phyloP scores from a whole-genome alignment of 495 filamentous ascomycete species.

The Friedmanniomyces simplex region DNA sequence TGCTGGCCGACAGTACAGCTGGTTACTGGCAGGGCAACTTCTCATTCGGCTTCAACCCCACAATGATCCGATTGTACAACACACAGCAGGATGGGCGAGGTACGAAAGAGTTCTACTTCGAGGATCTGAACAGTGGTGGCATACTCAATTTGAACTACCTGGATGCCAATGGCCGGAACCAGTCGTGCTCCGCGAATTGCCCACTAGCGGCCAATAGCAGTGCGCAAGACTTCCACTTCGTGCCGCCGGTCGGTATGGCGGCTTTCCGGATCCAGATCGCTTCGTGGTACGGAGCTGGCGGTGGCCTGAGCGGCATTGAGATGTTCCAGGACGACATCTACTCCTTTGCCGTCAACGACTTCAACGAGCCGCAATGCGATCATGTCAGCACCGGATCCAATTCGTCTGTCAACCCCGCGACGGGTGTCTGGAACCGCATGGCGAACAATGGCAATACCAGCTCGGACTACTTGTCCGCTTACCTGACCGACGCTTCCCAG shows the following conservation, averaged over 20 bases:
- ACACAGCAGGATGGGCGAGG: conserved; percentile 77
- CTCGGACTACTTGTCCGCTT: conserved; percentile 66
- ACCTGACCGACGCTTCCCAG: conserved; percentile 39
- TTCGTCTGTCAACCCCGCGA: conserved; percentile 39
- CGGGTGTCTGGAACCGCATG: conserved; percentile 63
- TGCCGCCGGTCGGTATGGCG: conserved; percentile 79
- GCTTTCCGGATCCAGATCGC: conserved; percentile 78
- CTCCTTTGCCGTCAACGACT: conserved; percentile 65
- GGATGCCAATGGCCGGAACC: conserved; percentile 55
- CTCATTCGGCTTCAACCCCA: conserved; percentile 69
- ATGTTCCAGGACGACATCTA: conserved; percentile 64
- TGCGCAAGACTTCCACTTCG: conserved; percentile 84
- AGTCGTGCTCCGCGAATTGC: conserved; percentile 65
- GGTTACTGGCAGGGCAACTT: conserved; percentile 82
- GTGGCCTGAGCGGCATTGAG: conserved; percentile 78
- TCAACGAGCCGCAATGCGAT: conserved; percentile 81
- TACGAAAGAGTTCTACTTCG: conserved; percentile 75
- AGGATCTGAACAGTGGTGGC: conserved; percentile 69
- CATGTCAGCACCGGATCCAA: conserved; percentile 52
- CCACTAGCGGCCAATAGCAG: conserved; percentile 58
- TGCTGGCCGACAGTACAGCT: conserved; percentile 65
- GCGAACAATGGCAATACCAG: conserved; percentile 46
- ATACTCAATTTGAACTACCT: conserved; percentile 95
- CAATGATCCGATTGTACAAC: conserved; percentile 82
- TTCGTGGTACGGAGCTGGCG: conserved; percentile 76